Conservation (phyloP, 768 basidiomycete genomes). For the Boletellus sp. region DNA sequence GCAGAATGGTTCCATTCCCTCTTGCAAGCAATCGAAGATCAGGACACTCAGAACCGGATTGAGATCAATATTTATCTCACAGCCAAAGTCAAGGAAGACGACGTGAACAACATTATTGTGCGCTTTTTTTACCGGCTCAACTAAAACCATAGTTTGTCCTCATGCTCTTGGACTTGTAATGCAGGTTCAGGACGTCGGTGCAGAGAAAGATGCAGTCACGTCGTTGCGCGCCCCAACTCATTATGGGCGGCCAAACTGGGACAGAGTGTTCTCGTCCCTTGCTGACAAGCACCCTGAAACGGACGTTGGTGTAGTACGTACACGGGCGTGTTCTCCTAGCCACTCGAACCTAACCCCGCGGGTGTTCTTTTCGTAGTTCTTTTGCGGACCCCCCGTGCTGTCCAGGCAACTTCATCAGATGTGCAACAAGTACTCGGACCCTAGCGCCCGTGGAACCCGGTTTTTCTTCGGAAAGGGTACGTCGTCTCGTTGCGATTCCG, state of each 20-base stretch:
- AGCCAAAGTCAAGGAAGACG: conserved; percentile 85
- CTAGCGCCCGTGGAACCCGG: conserved; percentile 64
- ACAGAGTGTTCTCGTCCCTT: conserved; percentile 68
- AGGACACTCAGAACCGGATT: conserved; percentile 79
- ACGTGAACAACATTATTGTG: conserved; percentile 90
- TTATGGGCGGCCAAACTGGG: conserved; percentile 88
- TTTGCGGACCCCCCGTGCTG: conserved; percentile 78
- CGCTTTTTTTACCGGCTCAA: conserved; percentile 17
- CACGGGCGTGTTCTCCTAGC: not conserved
- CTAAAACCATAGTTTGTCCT: not conserved
- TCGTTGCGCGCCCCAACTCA: conserved; percentile 87
- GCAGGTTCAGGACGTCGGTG: conserved; percentile 84
- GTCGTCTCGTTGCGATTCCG: conserved; percentile 16
- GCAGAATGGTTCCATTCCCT: conserved; percentile 96
- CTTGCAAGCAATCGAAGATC: conserved; percentile 88
- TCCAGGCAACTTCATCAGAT: conserved; percentile 70
- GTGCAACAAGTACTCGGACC: conserved; percentile 82
- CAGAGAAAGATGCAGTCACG: conserved; percentile 89
- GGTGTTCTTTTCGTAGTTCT: conserved; percentile 47
- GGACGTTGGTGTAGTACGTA: conserved; percentile 76
- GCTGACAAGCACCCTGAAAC: conserved; percentile 82
- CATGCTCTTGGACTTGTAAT: not conserved
- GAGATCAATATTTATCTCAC: conserved; percentile 96
- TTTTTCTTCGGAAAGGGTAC: conserved; percentile 91
- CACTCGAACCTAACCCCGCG: not conserved